Percentiles rank a stretch among this genome's conserved stretches.
These are phyloP conservation scores for Moesziomyces aphidis DNA, from an alignment of 1,284 basidiomycete species.

Conservation along the genomic window DNA sequence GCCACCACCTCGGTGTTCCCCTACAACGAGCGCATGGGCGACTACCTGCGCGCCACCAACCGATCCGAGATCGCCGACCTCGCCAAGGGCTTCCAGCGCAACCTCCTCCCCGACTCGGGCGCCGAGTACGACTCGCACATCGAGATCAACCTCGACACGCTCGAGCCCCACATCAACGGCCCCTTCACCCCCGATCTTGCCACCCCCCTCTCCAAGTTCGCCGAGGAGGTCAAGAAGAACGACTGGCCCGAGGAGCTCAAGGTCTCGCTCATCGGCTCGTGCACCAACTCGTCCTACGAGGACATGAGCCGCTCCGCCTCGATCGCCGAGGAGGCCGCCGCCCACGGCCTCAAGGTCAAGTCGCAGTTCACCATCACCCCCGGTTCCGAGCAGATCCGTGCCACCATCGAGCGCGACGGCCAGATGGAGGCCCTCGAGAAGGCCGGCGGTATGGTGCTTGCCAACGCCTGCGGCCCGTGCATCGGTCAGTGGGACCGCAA, in stretches of 20 bases:
- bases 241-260: constrained; percentile 96
- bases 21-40: constrained; percentile 93
- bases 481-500: constrained; percentile 99
- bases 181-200: constrained; percentile 77
- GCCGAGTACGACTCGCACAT: constrained; percentile 95
- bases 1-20: constrained; percentile 99
- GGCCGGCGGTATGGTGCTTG: constrained; percentile 91
- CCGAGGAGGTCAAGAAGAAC: constrained; percentile 91
- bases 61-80: constrained; percentile 89
- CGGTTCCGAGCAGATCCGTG: constrained; percentile 97
- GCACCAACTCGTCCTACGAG: constrained; percentile 99
- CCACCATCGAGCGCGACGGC: constrained; percentile 96
- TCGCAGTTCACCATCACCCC: constrained; percentile 97
- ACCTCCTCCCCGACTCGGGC: constrained; percentile 87
- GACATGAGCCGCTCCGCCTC: constrained; percentile 98
- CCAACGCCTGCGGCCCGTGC: constrained; percentile 98
- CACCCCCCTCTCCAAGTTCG: constrained; percentile 87
- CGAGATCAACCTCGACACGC: constrained; percentile 93
- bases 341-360: constrained; percentile 89
- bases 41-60: constrained; percentile 93
- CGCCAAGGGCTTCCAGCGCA: constrained; percentile 89
- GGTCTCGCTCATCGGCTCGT: constrained; percentile 97
- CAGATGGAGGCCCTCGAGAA: constrained; percentile 87
- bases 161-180: constrained; percentile 99
- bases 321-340: constrained; percentile 87